Base-by-base conservation (phyloP, 2,329 filamentous ascomycete genomes). In the Colletotrichum shisoi region DNA sequence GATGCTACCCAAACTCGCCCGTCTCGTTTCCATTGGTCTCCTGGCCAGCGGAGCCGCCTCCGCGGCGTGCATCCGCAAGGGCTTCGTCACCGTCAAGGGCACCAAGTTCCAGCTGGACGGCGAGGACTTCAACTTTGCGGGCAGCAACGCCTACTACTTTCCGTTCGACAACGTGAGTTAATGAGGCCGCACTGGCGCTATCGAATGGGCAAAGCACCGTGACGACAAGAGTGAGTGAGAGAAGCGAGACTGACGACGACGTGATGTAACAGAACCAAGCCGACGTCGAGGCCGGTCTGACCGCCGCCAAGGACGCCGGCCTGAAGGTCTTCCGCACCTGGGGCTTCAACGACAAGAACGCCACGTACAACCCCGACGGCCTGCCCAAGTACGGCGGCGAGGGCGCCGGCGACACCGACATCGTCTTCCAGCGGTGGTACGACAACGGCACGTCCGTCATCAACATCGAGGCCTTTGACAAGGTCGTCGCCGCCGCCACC, bases 281-380 rank as follows among this genome's bases (percentile, higher is more conserved):
- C 3, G 82, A 85, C 70, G 78, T 82, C 52, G 79, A 82, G 42
- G 76, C 77, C 40, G 82, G 82, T 24, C 73, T 84, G 60, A 75
- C 70, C 7, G 82, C 81, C 21, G 82, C 80, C 51, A 80, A 80
- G 69, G 76, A 80, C 5, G 82, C 82, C 9, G 82, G 83, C 3
- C 74, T 85, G 21, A 83, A 79, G 57, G 84, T 86, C 5, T 81
- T 87, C 72, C 81, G 84, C 31, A 86, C 84, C 9, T 86, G 84
- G 84, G 84, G 83, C 17, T 86, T 85, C 78, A 85, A 86, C 71
- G 84, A 86, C 73, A 83, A 82, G 72, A 87, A 86, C 71, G 76
- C 74, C 27, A 85, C 83, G 0, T 81, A 80, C 65, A 71, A 77
- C 34, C 74, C 77, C 17, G 70, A 75, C 19, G 83, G 84, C 5